Evolutionary conservation across 1,284 basidiomycete species (phyloP).

Genomic region (Bondarzewia mesenterica): DNA sequence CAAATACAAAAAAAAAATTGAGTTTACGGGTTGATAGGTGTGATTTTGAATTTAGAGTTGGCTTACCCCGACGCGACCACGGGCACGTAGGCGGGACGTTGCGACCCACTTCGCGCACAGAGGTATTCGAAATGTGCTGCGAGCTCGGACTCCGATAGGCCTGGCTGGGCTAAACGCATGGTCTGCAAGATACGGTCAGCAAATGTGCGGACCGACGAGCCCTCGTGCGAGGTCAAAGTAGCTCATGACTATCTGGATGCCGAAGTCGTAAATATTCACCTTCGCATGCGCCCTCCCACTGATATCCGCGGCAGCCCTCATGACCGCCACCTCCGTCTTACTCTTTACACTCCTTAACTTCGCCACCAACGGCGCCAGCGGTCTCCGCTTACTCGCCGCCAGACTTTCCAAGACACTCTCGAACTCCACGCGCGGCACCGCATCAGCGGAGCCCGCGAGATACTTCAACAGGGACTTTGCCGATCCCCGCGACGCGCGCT

Average conservation of each 20-base stretch:
- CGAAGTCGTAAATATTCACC: slow-evolving; percentile 31
- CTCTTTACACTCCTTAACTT: slow-evolving; percentile 67
- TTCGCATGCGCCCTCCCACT: slow-evolving; percentile 73
- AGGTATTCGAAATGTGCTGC: slow-evolving; percentile 87
- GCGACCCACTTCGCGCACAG: slow-evolving; percentile 71
- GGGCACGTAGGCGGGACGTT: slow-evolving; percentile 87
- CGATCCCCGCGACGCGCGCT: slow-evolving; percentile 9
- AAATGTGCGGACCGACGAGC: no score
- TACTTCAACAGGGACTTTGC: slow-evolving; percentile 32
- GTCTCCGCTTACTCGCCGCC: slow-evolving; percentile 35
- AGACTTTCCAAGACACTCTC: slow-evolving; percentile 48
- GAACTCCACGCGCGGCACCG: slow-evolving; percentile 28
- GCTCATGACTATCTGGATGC: neutral
- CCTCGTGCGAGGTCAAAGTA: neutral
- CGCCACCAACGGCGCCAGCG: slow-evolving; percentile 54
- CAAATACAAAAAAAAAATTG: no score
- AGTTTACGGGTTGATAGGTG: neutral
- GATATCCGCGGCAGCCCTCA: slow-evolving; percentile 70
- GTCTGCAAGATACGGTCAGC: slow-evolving; percentile 47
- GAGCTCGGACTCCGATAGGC: slow-evolving; percentile 65
- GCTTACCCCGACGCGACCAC: slow-evolving; percentile 87
- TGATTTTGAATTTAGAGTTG: neutral
- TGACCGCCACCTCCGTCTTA: slow-evolving; percentile 55
- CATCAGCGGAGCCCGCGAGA: slow-evolving; percentile 17
- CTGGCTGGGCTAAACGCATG: slow-evolving; percentile 75